Base-by-base conservation (phyloP, 768 basidiomycete species). In the Russula lepida region DNA sequence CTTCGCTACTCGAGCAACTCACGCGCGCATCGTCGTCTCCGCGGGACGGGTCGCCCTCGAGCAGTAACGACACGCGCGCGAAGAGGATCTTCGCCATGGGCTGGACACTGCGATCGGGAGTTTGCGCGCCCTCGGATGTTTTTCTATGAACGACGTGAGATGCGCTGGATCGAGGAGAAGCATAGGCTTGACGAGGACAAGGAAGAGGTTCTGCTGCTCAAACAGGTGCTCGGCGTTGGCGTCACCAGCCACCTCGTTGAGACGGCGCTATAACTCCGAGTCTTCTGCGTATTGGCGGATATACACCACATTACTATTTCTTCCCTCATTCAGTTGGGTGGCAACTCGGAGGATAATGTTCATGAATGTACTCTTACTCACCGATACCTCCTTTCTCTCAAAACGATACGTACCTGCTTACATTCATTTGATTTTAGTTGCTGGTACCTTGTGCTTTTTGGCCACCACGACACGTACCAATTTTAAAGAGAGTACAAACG, bases 81-180 rank as follows among this genome's bases (percentile, higher is more conserved):
- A n/a, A n/a, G n/a, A n/a, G n/a, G n/a, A n/a, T n/a, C n/a, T n/a
- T n/a, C n/a, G n/a, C n/a, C n/a, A n/a, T n/a, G n/a, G n/a, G n/a
- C n/a, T n/a, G n/a, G n/a, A n/a, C n/a, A n/a, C n/a, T n/a, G n/a
- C 32, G 32, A 65, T 89, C 52, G 83, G 81, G 0, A 88, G 87
- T 66, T 77, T 90, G 27, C 78, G 80, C 28, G 76, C 79, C 17
- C 74, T 92, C 55, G 79, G 83, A 35, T 71, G 74, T 37, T 83
- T 37, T 83, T 91, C 35, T 89, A 88, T 56, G 85, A 84, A 23
- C 78, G 85, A 64, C 75, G 88, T 19, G 87, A 86, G 69, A 77
- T 78, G 51, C 75, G 88, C 44, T 88, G 87, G 83, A 72, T 77
- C 39, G 85, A 88, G 17, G 88, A 89, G 73, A 84, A 89, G 79